A percentile compares a stretch with the other conserved stretches of the same genome.
Evolutionary conservation across 2,329 filamentous ascomycete species (phyloP).

Genomic region (Endoconidiophora polonica): DNA sequence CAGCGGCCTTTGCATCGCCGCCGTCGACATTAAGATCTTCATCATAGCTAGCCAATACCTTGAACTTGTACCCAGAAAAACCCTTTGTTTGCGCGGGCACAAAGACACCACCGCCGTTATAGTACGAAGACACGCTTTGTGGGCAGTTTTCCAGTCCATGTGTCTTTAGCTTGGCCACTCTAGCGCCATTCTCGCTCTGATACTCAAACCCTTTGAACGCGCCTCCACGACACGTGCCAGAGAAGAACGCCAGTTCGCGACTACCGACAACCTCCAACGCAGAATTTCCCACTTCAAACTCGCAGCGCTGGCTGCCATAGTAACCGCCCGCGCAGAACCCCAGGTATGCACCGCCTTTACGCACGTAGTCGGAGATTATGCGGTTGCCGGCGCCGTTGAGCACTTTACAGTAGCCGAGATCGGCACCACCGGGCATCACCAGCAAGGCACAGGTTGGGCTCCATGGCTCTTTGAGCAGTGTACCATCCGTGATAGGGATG

Average conservation of each 20-base stretch:
- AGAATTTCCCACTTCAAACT: conserved; percentile 73
- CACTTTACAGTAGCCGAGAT: conserved; percentile 74
- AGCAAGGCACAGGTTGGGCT: conserved; percentile 69
- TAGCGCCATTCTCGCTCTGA: conserved; percentile 68
- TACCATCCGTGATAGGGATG: conserved; percentile 61
- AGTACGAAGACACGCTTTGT: conserved; percentile 58
- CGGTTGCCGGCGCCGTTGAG: conserved; percentile 81
- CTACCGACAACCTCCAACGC: conserved; percentile 67
- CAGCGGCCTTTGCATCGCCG: conserved; percentile 56
- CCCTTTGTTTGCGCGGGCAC: conserved; percentile 44
- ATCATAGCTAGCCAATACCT: conserved; percentile 67
- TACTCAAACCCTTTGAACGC: conserved; percentile 87
- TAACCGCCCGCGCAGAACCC: conserved; percentile 93
- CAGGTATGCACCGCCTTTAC: conserved; percentile 68
- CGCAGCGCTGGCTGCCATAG: conserved; percentile 65
- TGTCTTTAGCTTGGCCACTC: conserved; percentile 51
- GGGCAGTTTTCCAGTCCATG: conserved; percentile 38
- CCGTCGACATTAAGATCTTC: conserved; percentile 61
- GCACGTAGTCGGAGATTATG: conserved; percentile 69
- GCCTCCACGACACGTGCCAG: conserved; percentile 67
- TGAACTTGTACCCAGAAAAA: conserved; percentile 30
- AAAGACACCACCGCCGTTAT: conserved; percentile 90
- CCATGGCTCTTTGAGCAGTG: conserved; percentile 86
- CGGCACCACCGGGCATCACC: conserved; percentile 86
- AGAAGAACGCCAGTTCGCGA: conserved; percentile 76